These are phyloP conservation scores for Fistulinella prunicolor DNA, from an alignment of 768 basidiomycete species.

Conservation along the genomic window DNA sequence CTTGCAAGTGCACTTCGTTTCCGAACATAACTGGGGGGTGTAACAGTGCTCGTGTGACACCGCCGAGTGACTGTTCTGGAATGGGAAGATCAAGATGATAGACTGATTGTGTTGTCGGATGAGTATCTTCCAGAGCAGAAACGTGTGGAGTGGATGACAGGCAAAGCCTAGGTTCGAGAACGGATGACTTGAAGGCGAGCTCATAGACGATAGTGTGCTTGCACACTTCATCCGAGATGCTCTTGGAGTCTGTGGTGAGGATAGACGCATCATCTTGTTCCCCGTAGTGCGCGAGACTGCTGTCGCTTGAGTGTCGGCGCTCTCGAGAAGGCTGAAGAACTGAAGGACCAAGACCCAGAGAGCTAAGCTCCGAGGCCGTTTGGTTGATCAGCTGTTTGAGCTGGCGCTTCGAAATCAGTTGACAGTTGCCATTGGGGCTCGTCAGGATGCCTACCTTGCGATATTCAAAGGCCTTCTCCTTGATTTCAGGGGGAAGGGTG, in stretches of 20 bases:
- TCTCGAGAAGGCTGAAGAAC: conserved; percentile 45
- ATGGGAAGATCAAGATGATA: conserved; percentile 12
- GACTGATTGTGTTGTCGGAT: conserved; percentile 1
- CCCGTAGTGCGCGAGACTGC: background rate
- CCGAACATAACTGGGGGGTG: background rate
- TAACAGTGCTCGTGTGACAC: conserved; percentile 7
- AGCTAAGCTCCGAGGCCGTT: conserved; percentile 72
- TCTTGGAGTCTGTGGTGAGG: background rate
- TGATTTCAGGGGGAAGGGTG: conserved; percentile 72
- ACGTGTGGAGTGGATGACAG: conserved; percentile 41
- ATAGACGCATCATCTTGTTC: background rate
- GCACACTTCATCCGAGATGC: background rate
- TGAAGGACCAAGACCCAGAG: conserved; percentile 57
- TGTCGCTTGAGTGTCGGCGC: conserved; percentile 11
- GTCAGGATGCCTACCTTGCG: conserved; percentile 51
- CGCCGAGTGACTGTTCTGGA: conserved; percentile 8
- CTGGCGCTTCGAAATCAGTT: conserved; percentile 35
- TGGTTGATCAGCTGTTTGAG: conserved; percentile 89
- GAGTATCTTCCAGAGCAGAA: background rate
- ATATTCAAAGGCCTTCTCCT: conserved; percentile 80
- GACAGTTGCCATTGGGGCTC: background rate
- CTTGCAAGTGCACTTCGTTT: background rate
- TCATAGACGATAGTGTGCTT: conserved; percentile 51
- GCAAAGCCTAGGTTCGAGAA: conserved; percentile 56
- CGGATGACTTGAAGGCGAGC: conserved; percentile 44